Evolutionary conservation across 495 filamentous ascomycete species (phyloP), one percentile per base, ranked within the genome.

Genomic region (Penicillium diatomitis): DNA sequence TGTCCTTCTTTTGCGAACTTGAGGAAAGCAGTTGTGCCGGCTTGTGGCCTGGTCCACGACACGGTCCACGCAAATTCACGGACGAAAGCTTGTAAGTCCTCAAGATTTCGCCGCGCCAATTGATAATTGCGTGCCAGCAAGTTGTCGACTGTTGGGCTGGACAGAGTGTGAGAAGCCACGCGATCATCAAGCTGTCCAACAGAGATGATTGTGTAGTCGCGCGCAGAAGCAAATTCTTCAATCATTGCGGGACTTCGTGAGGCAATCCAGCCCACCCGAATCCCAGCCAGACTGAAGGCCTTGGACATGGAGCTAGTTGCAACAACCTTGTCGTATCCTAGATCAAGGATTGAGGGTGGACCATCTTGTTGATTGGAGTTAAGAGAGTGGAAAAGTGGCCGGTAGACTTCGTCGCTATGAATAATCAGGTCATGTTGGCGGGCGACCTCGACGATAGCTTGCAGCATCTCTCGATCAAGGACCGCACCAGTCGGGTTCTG

Each of bases 161-260:
- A 73, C 4, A 94, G 70, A 0, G 90, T 87, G 51, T 81, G 87
- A 10, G 79, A 72, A 4, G 88, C 89, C 8, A 95, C 75, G 36
- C 76, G 73, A 61, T 94, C 87, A 63, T 92, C 87, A 6, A 95
- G 66, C 63, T 86, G 84, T 32, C 81, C 82, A 3, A 95, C 87
- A 32, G 84, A 85, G 52, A 94, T 95, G n/a, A 83, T 85, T 2
- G 87, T 91, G 70, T 89, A 95, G 63, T 94, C 78, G n/a, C 89
- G 72, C 2, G 81, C 81, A 7, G 69, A 52, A 2, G 83, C 80
- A 38, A 82, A 75, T 20, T 74, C 68, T 48, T 85, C 77, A 44
- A 91, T 74, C 44, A 94, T 69, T 4, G 68, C 63, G 5, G 60
- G 49, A 61, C 80, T 75, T 3, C 81, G 75, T 32, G 82, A 82